Percentiles rank a stretch among this genome's conserved stretches.
These are phyloP conservation scores for Gymnopilus junonius DNA, from an alignment of 768 basidiomycete species.

Conservation along the genomic window DNA sequence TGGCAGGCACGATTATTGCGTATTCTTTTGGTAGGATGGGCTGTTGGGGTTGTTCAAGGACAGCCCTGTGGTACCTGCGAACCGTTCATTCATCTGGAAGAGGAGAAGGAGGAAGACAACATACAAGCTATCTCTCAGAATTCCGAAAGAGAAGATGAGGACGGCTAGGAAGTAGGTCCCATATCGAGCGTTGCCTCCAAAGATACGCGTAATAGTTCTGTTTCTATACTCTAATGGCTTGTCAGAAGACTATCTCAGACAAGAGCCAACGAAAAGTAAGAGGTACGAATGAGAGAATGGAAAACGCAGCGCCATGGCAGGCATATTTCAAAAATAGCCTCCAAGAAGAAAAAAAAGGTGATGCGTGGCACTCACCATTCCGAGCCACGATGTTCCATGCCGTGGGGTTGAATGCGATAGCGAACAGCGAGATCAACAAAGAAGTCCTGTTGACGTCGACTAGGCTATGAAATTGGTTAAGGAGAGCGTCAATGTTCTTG, in stretches of 20 bases:
- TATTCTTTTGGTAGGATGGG: slow-evolving; percentile 70
- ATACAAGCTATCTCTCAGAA: slow-evolving; percentile 85
- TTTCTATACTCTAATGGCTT: slow-evolving; percentile 62
- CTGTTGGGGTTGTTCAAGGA: slow-evolving; percentile 74
- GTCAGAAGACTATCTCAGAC: background rate
- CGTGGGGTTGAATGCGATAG: slow-evolving; percentile 89
- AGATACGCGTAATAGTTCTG: slow-evolving; percentile 84
- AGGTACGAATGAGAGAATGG: background rate
- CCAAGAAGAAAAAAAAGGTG: background rate
- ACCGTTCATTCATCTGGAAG: background rate
- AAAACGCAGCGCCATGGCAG: background rate
- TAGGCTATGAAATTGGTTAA: slow-evolving; percentile 22
- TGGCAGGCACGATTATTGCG: slow-evolving; percentile 60
- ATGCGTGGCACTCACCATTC: slow-evolving; percentile 65
- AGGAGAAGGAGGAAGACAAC: slow-evolving; percentile 33
- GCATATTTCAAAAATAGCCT: background rate
- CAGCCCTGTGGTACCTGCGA: slow-evolving; percentile 73
- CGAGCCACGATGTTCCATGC: slow-evolving; percentile 97
- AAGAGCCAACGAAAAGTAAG: too few species aligned
- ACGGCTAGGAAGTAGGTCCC: slow-evolving; percentile 90
- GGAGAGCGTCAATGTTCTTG: slow-evolving; percentile 15
- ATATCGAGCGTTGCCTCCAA: slow-evolving; percentile 70
- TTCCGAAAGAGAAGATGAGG: slow-evolving; percentile 84
- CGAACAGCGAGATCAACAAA: slow-evolving; percentile 63
- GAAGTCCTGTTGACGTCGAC: slow-evolving; percentile 71